These are phyloP conservation scores for Venustampulla echinocandica DNA, from an alignment of 495 filamentous ascomycete genomes.

Conservation along the genomic window DNA sequence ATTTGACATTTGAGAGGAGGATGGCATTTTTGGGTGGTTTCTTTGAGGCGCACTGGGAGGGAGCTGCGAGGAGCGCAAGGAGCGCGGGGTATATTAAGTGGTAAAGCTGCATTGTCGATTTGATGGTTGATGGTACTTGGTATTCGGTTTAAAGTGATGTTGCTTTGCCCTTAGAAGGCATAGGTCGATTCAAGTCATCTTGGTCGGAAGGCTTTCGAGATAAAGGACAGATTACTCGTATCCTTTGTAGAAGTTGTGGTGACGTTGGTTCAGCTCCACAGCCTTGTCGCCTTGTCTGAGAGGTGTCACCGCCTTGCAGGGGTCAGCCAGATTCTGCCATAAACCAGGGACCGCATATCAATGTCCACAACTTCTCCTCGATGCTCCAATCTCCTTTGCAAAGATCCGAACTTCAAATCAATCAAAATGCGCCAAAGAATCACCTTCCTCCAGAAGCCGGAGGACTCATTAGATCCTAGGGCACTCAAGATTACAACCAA, in stretches of 20 bases:
- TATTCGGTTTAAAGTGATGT: too few species aligned
- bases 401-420: background rate
- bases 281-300: background rate
- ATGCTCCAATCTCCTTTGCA: background rate
- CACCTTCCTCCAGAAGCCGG: conserved; percentile 62
- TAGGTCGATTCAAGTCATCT: background rate
- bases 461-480: conserved; percentile 52
- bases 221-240: conserved; percentile 20
- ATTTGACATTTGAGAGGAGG: conserved; percentile 66
- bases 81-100: conserved; percentile 28
- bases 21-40: conserved; percentile 47
- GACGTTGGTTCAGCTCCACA: background rate
- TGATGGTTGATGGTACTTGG: conserved; percentile 3
- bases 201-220: too few species aligned
- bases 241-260: background rate
- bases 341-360: too few species aligned
- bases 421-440: conserved; percentile 72
- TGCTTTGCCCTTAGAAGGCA: background rate
- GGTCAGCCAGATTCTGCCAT: conserved; percentile 10
- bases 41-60: conserved; percentile 22
- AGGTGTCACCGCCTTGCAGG: conserved; percentile 4
- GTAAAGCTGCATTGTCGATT: conserved; percentile 27
- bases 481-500: conserved; percentile 43
- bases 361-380: background rate
- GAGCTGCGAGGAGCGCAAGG: conserved; percentile 23